Conservation (phyloP, 2,329 filamentous ascomycete genomes). For the Chalara sp. region DNA sequence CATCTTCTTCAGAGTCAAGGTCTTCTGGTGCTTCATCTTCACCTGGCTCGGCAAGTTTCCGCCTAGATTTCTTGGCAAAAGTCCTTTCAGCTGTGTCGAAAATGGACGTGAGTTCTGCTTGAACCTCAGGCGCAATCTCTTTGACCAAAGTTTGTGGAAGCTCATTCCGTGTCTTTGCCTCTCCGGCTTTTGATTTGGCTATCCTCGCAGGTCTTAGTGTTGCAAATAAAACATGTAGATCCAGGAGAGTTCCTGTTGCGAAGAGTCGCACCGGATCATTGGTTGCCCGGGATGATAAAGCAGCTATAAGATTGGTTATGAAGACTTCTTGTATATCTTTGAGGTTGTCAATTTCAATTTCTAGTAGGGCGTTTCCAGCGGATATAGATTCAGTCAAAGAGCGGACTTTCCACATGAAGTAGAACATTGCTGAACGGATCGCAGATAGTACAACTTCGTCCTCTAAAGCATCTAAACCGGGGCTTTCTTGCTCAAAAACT, state of each 20-base stretch:
- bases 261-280: slow-evolving; percentile 74
- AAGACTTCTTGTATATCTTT: slow-evolving; percentile 49
- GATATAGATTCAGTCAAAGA: slow-evolving; percentile 48
- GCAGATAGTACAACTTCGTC: slow-evolving; percentile 71
- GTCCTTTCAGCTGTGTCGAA: slow-evolving; percentile 71
- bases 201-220: slow-evolving; percentile 51
- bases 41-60: slow-evolving; percentile 54
- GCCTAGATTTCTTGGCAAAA: slow-evolving; percentile 64
- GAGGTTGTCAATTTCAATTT: slow-evolving; percentile 54
- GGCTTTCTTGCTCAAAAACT: slow-evolving; percentile 55
- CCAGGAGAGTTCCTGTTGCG: slow-evolving; percentile 70
- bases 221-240: slow-evolving; percentile 74
- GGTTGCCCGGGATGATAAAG: slow-evolving; percentile 58
- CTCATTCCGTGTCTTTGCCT: slow-evolving; percentile 45
- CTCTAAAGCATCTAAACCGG: slow-evolving; percentile 69
- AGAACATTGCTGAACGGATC: slow-evolving; percentile 72
- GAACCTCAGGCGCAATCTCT: slow-evolving; percentile 57
- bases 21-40: slow-evolving; percentile 70
- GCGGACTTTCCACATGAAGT: slow-evolving; percentile 90
- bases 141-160: slow-evolving; percentile 59
- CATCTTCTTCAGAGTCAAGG: slow-evolving; percentile 52
- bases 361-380: slow-evolving; percentile 46
- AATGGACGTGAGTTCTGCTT: slow-evolving; percentile 64
- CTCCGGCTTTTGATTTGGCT: slow-evolving; percentile 29
- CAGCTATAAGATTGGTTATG: slow-evolving; percentile 57